Evolutionary conservation across 2,329 filamentous ascomycete species (phyloP).

Genomic region (Alternaria longipes): DNA sequence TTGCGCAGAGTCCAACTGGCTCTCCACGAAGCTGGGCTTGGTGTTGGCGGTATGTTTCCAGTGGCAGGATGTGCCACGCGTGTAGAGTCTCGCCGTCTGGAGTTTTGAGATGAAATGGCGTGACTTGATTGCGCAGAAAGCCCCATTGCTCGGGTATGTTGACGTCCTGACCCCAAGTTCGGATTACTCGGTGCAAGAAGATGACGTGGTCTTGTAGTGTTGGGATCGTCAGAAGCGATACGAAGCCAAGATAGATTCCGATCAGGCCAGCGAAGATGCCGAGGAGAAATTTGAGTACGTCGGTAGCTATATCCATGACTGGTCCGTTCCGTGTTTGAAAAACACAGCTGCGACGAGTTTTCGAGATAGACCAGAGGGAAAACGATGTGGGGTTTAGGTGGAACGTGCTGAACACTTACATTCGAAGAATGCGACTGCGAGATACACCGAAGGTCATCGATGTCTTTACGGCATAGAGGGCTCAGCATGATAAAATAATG

Average conservation of each 20-base stretch:
- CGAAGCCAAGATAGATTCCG: conserved; percentile 54
- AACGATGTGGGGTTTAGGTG: conserved; percentile 1
- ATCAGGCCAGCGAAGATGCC: conserved; percentile 30
- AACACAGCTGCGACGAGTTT: neutral
- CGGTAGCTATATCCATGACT: conserved; percentile 6
- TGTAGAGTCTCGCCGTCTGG: conserved; percentile 55
- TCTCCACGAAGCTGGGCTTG: conserved; percentile 54
- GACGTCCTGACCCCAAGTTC: conserved; percentile 65
- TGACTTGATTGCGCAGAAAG: conserved; percentile 61
- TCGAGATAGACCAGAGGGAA: neutral
- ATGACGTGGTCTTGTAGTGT: conserved; percentile 65
- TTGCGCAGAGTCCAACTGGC: conserved; percentile 57
- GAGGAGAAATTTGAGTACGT: conserved; percentile 34
- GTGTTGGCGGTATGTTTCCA: conserved; percentile 57
- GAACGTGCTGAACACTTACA: neutral
- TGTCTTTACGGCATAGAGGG: neutral
- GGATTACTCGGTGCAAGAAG: conserved; percentile 63
- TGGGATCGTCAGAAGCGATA: conserved; percentile 58
- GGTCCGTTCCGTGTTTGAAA: neutral
- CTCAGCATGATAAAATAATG: neutral
- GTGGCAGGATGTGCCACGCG: conserved; percentile 62
- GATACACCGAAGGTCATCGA: neutral
- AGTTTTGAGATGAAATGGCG: conserved; percentile 58
- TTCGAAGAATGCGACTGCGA: neutral
- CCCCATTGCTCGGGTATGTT: conserved; percentile 60